Conservation (phyloP, 176 grass and related monocot species). For the Chrysopogon serrulatus region DNA sequence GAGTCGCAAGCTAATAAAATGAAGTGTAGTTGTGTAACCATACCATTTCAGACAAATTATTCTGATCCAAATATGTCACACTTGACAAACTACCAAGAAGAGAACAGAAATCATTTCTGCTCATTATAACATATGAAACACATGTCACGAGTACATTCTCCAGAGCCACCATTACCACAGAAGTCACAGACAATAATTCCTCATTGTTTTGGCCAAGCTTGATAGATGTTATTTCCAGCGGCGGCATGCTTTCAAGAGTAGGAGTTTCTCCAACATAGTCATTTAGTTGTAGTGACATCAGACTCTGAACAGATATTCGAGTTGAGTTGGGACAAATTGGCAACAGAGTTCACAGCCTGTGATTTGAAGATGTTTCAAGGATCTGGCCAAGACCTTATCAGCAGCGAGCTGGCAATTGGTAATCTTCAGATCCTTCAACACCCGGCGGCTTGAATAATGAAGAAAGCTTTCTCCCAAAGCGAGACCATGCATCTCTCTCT, state of each 20-base stretch:
- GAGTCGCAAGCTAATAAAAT: too few relatives aligned
- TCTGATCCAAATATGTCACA: background rate
- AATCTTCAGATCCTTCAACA: background rate
- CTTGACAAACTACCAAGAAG: background rate
- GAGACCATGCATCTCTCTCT: background rate
- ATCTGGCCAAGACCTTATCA: background rate
- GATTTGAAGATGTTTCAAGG: background rate
- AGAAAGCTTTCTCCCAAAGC: background rate
- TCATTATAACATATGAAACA: background rate
- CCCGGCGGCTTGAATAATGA: background rate
- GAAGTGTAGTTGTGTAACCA: background rate
- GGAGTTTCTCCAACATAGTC: background rate
- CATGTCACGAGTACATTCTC: background rate
- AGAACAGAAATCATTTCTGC: background rate
- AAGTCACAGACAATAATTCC: background rate
- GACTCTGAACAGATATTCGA: background rate
- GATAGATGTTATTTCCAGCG: background rate
- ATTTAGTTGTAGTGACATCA: background rate
- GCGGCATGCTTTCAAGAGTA: background rate
- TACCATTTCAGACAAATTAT: background rate
- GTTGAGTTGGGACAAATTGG: too few relatives aligned
- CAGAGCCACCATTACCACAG: background rate
- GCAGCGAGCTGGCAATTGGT: too few relatives aligned
- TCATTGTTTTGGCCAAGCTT: background rate
- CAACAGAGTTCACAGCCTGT: background rate